Percentiles rank a stretch among this genome's conserved stretches.
Evolutionary conservation across 441 rosid species (phyloP).

Genomic region (Sinapis alba): DNA sequence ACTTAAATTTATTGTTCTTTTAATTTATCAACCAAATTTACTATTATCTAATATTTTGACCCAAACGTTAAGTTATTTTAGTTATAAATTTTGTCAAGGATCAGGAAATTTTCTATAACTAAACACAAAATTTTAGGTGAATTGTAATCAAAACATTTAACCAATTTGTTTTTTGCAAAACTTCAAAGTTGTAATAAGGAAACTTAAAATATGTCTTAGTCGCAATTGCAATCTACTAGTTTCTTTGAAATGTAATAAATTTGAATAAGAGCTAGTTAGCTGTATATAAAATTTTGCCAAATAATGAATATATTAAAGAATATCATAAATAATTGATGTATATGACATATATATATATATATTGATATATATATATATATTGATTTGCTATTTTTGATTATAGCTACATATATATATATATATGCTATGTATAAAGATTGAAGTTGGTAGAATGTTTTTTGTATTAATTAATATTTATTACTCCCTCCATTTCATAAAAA

Average conservation of each 20-base stretch:
- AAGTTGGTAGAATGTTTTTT: too few species aligned
- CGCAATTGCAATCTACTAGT: neutral
- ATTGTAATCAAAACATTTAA: too few species aligned
- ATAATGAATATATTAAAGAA: neutral
- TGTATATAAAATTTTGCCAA: neutral
- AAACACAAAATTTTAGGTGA: neutral
- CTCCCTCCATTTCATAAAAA: too few species aligned
- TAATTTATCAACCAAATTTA: neutral
- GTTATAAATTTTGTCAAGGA: too few species aligned
- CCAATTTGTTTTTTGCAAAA: neutral
- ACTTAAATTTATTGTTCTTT: neutral
- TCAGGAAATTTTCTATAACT: neutral
- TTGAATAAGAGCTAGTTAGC: neutral
- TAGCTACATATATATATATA: neutral
- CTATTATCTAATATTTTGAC: neutral
- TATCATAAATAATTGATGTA: neutral
- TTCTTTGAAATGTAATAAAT: neutral
- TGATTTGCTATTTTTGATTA: neutral
- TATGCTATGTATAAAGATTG: too few species aligned
- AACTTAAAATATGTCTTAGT: neutral
- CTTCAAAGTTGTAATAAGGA: neutral
- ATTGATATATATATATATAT: too few species aligned
- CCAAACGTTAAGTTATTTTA: neutral
- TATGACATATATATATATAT: neutral
- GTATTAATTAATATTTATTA: too few species aligned